phyloP scores from a whole-genome alignment of 164 flowering plant genomes.

The Tetracentron sinense region DNA sequence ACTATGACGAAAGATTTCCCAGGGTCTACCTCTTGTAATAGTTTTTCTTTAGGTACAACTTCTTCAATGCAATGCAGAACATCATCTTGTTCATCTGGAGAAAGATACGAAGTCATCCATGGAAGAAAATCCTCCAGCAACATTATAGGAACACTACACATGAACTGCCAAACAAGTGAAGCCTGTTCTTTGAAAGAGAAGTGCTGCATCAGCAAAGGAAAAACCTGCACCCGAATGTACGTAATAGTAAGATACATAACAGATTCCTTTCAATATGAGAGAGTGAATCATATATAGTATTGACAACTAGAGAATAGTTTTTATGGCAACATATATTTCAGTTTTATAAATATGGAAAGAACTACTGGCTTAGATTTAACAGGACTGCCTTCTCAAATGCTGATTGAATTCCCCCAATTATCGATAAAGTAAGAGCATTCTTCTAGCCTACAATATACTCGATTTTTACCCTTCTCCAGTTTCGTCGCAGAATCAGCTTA shows the following conservation, averaged over 20 bases:
- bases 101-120: conserved; percentile 66
- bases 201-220: conserved; percentile 55
- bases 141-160: conserved; percentile 69
- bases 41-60: conserved; percentile 57
- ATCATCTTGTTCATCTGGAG: conserved; percentile 43
- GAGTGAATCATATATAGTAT: neutral
- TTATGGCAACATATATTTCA: neutral
- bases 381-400: too few species aligned
- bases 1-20: neutral
- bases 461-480: too few species aligned
- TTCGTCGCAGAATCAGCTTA: too few species aligned
- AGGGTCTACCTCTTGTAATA: conserved; percentile 60
- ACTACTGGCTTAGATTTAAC: too few species aligned
- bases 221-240: conserved; percentile 54
- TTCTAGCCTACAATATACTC: too few species aligned
- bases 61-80: conserved; percentile 37
- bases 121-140: conserved; percentile 64
- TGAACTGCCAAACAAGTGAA: conserved; percentile 72
- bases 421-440: too few species aligned
- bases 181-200: conserved; percentile 71
- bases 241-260: neutral
- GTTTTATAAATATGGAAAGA: neutral
- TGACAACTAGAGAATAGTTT: neutral
- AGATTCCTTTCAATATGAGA: neutral
- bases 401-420: neutral